phyloP scores from a whole-genome alignment of 1,139 yeast species.

The Spencermartinsiella ligniputridi region DNA sequence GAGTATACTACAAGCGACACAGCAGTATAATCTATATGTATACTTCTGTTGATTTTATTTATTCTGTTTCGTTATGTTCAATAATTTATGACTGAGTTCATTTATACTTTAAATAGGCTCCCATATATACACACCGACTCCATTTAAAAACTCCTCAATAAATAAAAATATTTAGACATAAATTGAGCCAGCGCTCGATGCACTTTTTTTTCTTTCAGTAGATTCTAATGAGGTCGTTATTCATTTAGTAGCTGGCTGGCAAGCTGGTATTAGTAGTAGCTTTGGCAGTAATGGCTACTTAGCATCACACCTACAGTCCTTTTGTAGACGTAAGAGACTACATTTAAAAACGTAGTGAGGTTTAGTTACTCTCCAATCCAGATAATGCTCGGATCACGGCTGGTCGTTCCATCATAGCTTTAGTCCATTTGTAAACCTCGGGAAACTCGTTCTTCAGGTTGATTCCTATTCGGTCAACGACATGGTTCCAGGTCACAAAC shows the following conservation, averaged over 20 bases:
- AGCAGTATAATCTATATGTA: too few species aligned
- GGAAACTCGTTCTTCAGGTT: slow-evolving; percentile 85
- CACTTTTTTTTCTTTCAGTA: too few species aligned
- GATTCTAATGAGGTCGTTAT: too few species aligned
- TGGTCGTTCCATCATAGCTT: slow-evolving; percentile 34
- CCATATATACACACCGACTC: not conserved
- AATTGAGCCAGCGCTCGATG: too few species aligned
- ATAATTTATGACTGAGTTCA: too few species aligned
- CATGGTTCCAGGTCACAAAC: slow-evolving; percentile 96
- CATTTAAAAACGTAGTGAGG: not conserved
- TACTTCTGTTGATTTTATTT: too few species aligned
- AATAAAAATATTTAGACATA: not conserved
- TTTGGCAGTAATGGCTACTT: not conserved
- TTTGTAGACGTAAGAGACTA: not conserved
- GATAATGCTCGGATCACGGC: slow-evolving; percentile 34
- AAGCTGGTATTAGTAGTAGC: not conserved
- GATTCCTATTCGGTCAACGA: slow-evolving; percentile 87
- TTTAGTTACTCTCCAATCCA: slow-evolving; percentile 26
- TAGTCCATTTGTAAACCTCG: slow-evolving; percentile 93
- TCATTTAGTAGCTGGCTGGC: not conserved
- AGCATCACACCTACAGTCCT: not conserved
- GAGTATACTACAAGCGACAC: too few species aligned
- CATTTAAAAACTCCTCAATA: not conserved
- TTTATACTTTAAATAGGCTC: too few species aligned
- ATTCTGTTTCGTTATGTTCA: too few species aligned